phyloP scores from a whole-genome alignment of 495 filamentous ascomycete genomes.

The Lineolata rhizophorae region DNA sequence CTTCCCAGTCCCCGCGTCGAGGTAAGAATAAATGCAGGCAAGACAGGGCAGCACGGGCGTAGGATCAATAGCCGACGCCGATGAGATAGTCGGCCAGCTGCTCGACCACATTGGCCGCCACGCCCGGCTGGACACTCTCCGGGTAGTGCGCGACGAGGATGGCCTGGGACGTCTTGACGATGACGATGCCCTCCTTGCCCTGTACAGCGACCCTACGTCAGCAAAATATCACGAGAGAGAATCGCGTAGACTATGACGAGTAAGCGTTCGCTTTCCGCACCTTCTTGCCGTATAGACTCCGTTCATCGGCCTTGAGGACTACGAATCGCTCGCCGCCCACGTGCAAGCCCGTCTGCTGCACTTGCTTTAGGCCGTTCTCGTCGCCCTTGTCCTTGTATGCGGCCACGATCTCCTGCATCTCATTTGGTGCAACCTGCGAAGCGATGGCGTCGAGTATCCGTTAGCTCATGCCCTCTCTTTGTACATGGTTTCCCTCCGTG shows the following conservation, averaged over 20 bases:
- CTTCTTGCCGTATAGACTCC: slow-evolving; percentile 68
- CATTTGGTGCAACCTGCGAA: slow-evolving; percentile 29
- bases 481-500: too few relatives aligned
- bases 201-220: slow-evolving; percentile 20
- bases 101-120: slow-evolving; percentile 41
- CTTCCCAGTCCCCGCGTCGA: too few relatives aligned
- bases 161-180: slow-evolving; percentile 65
- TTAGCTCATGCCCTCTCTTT: too few relatives aligned
- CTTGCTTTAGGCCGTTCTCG: too few relatives aligned
- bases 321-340: slow-evolving; percentile 54
- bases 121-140: slow-evolving; percentile 42
- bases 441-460: too few relatives aligned
- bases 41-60: too few relatives aligned
- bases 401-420: slow-evolving; percentile 34
- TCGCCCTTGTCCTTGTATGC: slow-evolving; percentile 24
- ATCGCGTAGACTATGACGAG: background rate
- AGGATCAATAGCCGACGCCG: slow-evolving; percentile 44
- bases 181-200: slow-evolving; percentile 61
- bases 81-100: slow-evolving; percentile 55
- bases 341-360: too few relatives aligned
- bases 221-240: background rate
- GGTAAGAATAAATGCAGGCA: too few relatives aligned
- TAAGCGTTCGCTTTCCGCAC: too few relatives aligned
- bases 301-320: slow-evolving; percentile 45
- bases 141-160: slow-evolving; percentile 72